Evolutionary conservation across 352 stramenopile species (phyloP).

Genomic region (Pythium phragmitis): DNA sequence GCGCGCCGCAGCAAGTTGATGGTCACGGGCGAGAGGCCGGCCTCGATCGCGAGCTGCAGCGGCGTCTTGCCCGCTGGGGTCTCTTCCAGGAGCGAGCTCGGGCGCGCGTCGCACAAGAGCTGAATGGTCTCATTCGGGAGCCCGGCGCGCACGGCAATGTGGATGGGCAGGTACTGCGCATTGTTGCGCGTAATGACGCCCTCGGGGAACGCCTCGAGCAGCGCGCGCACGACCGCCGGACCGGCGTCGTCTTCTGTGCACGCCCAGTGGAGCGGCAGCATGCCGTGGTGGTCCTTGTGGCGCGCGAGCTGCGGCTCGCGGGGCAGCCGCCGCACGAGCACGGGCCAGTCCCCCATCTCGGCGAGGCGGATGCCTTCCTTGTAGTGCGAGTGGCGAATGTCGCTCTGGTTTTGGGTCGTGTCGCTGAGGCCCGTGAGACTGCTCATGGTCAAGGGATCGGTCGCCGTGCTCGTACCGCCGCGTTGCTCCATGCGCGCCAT

Average conservation of each 20-base stretch:
- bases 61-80: conserved; percentile 73
- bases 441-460: conserved; percentile 4
- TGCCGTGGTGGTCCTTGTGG: conserved; percentile 82
- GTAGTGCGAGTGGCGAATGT: conserved; percentile 46
- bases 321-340: conserved; percentile 56
- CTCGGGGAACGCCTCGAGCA: conserved; percentile 74
- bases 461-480: conserved; percentile 11
- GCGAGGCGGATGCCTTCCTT: conserved; percentile 80
- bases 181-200: conserved; percentile 81
- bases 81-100: conserved; percentile 68
- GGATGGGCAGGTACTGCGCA: conserved; percentile 78
- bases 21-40: conserved; percentile 38
- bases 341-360: conserved; percentile 78
- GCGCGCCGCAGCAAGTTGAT: conserved; percentile 69
- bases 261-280: conserved; percentile 83
- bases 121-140: conserved; percentile 48
- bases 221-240: conserved; percentile 47
- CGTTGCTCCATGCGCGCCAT: conserved; percentile 28
- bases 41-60: conserved; percentile 61
- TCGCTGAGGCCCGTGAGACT: conserved; percentile 5
- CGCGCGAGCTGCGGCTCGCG: conserved; percentile 64
- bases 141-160: conserved; percentile 74
- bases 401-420: conserved; percentile 9
- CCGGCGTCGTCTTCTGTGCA: conserved; percentile 82
- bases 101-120: conserved; percentile 60